A percentile compares a stretch with the other conserved stretches of the same genome.
Conservation (phyloP, 2,329 filamentous ascomycete species). For the Tothia fuscella region DNA sequence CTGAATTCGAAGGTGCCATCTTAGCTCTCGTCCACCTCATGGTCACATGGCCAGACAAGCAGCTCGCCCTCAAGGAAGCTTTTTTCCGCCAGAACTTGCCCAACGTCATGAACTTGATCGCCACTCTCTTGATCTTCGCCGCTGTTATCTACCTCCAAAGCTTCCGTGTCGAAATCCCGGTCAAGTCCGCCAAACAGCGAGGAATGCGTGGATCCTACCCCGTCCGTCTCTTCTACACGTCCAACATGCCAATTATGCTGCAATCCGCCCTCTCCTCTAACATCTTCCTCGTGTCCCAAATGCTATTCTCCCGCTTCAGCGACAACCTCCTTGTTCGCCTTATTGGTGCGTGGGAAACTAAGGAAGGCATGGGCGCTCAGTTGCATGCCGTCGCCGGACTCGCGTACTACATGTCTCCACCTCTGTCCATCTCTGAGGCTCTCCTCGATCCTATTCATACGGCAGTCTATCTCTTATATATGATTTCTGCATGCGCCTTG, state of each 20-base stretch:
- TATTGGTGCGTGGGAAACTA: conserved; percentile 96
- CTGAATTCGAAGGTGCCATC: conserved; percentile 97
- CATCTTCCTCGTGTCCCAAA: conserved; percentile 97
- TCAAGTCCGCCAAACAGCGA: conserved; percentile 98
- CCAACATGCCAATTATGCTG: conserved; percentile 99
- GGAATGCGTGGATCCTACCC: conserved; percentile 97
- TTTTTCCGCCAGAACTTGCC: conserved; percentile 99
- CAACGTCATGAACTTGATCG: conserved; percentile 97
- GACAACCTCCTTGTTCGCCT: conserved; percentile 97
- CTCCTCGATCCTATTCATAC: conserved; percentile 96
- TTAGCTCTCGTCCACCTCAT: conserved; percentile 96
- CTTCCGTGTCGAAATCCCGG: conserved; percentile 98
- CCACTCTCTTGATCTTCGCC: conserved; percentile 85
- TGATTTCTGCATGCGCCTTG: conserved; percentile 92
- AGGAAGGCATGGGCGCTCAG: conserved; percentile 79
- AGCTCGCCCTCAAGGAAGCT: conserved; percentile 91
- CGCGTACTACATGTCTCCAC: conserved; percentile 99
- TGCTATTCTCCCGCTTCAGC: conserved; percentile 97
- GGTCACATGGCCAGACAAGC: conserved; percentile 99
- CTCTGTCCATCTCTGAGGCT: conserved; percentile 93
- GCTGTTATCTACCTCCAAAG: conserved; percentile 98
- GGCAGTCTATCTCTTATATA: conserved; percentile 88
- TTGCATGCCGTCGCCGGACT: conserved; percentile 87
- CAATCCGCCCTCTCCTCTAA: conserved; percentile 98
- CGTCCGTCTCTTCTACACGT: conserved; percentile 98